Evolutionary conservation across 345 rosid species (phyloP), one percentile per base, ranked within the genome.

Genomic region (Capsella bursapastoris): DNA sequence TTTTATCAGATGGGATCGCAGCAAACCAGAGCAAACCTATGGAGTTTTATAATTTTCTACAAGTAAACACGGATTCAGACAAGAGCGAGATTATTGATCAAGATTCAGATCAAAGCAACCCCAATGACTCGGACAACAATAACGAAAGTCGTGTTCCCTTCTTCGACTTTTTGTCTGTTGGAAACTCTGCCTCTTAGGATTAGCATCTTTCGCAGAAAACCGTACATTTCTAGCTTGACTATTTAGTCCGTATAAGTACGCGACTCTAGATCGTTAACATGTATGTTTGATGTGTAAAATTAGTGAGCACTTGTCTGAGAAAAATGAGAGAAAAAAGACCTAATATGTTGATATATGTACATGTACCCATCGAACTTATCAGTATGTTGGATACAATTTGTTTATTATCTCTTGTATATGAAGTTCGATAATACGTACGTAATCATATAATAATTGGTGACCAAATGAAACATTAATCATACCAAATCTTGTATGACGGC

Each of bases 21-120:
- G 80, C 18, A 5, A 49, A 57, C 43, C 66, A 56, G 41, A 57
- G 47, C 27, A 48, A 40, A 45, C 66, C 80, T 22, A 53, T 78
- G 3, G 96, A 88, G 73, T 88, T 90, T 63, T 90, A 88, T 71
- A 85, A 90, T 64, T 90, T 90, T 81, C 88, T 90, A 8, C 90
- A 85, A 81, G 83, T 90, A 56, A 82, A 86, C 64, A 76, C 87
- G 0, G 92, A 86, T 7, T 85, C 89, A 8, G 82, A 80, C 56
- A 85, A 58, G 74, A 88, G 91, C 41, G 93, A 88, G 47, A 79
- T 84, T 41, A 83, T 80, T 31, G 78, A 88, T 72, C 87, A 83
- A 68, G 79, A 75, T 64, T 82, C 82, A 27, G 53, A 65, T 14
- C 73, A 53, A 68, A 74, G 49, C 63, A 77, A 71, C 15, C n/a